These are phyloP conservation scores for Strobilomyces echinocephalus DNA, from an alignment of 768 basidiomycete genomes.

Conservation along the genomic window DNA sequence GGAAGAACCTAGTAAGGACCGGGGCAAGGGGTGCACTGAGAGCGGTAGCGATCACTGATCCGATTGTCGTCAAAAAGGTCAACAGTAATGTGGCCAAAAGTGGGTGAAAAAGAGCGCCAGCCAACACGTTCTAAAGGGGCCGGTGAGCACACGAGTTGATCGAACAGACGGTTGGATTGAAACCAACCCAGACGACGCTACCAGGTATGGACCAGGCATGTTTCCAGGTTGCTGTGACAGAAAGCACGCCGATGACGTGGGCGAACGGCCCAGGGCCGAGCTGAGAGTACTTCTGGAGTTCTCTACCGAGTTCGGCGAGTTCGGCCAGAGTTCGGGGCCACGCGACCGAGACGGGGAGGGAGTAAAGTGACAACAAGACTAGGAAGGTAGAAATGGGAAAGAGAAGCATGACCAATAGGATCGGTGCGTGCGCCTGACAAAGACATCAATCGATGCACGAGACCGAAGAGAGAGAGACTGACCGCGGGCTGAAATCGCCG, in stretches of 20 bases:
- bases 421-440: slow-evolving; percentile 48
- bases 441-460: slow-evolving; percentile 8
- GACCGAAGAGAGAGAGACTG: slow-evolving; percentile 14
- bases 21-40: slow-evolving; percentile 83
- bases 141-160: slow-evolving; percentile 14
- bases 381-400: slow-evolving; percentile 64
- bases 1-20: slow-evolving; percentile 74
- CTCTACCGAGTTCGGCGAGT: slow-evolving; percentile 67
- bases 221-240: slow-evolving; percentile 86
- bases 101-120: slow-evolving; percentile 83
- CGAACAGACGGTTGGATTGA: neutral
- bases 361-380: slow-evolving; percentile 41
- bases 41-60: slow-evolving; percentile 76
- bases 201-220: slow-evolving; percentile 98
- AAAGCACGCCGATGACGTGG: slow-evolving; percentile 80
- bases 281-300: slow-evolving; percentile 74
- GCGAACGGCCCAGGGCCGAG: slow-evolving; percentile 57
- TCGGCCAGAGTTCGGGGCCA: slow-evolving; percentile 77
- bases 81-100: slow-evolving; percentile 75
- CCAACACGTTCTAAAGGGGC: slow-evolving; percentile 73
- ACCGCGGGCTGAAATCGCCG: slow-evolving; percentile 34
- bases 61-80: slow-evolving; percentile 80
- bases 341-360: slow-evolving; percentile 66
- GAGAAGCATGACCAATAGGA: slow-evolving; percentile 65
- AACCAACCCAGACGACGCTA: slow-evolving; percentile 81